Evolutionary conservation across 2,329 filamentous ascomycete genomes (phyloP), one percentile per base, ranked within the genome.

Genomic region (Didymella segeticola): DNA sequence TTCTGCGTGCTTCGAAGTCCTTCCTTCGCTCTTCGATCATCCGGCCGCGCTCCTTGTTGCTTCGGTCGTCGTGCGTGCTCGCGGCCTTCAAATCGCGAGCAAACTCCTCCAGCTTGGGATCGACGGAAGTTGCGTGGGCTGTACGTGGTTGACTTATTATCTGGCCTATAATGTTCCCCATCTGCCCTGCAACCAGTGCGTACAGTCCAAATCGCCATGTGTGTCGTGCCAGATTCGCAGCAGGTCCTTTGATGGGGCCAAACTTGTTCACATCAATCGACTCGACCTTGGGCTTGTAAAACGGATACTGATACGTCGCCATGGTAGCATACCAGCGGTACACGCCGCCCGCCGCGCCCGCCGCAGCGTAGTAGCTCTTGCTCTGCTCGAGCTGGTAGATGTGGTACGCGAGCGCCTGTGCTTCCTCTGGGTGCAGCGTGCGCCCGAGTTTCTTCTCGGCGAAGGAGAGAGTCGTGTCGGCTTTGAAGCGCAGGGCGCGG

Each of bases 331-430:
- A 77, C 53, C 69, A 74, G 42, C 71, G 59, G n/a, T 64, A 70
- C 1, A 55, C 56, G 1, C 71, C 78, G 0, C 66, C 49, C 1
- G 60, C 56, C 11, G 67, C 62, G 4, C 78, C 78, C 0, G 68
- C 43, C 1, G 74, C 71, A 1, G 70, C 58, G 26, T 74, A 77
- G 53, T 75, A 79, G 15, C 70, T 75, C 9, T 72, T 73, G 5
- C 70, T 70, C 30, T 72, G 62, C 27, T 78, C 62, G 5, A 69
- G 66, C 34, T 75, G 69, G 19, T 75, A 73, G 23, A 75, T 63
- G 53, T 79, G 74, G 49, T 60, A 74, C 10, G 76, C 73, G 11
- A 80, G 61, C 0, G 77, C 76, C 43, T 79, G 75, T 6, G 74
- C 68, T 62, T 81, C 79, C 11, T 77, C 73, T 17, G 72, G 66